Percentiles rank a stretch among this genome's conserved stretches.
Conservation (phyloP, 805 yeast genomes). For the Sugiyamaella mastotermitis region DNA sequence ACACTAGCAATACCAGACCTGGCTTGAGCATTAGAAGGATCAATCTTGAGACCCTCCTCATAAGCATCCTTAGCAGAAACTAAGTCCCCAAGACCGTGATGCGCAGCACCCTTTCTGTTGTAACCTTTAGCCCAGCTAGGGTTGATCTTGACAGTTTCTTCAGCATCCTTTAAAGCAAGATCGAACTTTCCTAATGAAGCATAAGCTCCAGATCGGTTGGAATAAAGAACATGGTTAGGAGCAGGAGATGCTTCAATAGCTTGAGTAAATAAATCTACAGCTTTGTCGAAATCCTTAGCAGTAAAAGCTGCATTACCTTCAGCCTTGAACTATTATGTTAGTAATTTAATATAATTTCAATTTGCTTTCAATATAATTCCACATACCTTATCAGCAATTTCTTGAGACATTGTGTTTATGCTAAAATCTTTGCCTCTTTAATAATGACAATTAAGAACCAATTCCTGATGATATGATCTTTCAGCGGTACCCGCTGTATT, state of each 20-base stretch:
- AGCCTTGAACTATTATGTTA: constrained; percentile 49
- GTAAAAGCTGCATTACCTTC: constrained; percentile 92
- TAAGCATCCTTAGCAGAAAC: constrained; percentile 70
- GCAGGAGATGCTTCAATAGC: constrained; percentile 78
- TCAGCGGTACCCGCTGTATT: no score
- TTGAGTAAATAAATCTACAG: constrained; percentile 72
- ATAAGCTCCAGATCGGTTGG: constrained; percentile 90
- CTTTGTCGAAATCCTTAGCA: constrained; percentile 75
- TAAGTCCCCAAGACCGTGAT: constrained; percentile 74
- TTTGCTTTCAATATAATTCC: no score
- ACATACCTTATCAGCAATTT: no score
- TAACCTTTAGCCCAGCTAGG: constrained; percentile 94
- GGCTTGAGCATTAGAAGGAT: constrained; percentile 79
- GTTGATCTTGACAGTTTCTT: constrained; percentile 73
- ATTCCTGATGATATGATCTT: no score
- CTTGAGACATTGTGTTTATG: no score
- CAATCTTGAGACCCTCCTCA: constrained; percentile 74
- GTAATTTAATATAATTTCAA: no score
- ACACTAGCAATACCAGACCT: constrained; percentile 72
- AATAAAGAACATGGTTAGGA: constrained; percentile 88
- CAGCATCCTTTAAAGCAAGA: constrained; percentile 79
- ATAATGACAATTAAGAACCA: no score
- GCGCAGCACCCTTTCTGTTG: constrained; percentile 90
- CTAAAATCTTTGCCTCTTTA: no score
- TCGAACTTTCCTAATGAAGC: constrained; percentile 71